phyloP scores from a whole-genome alignment of 495 filamentous ascomycete species.

The Aspergillus campestris region DNA sequence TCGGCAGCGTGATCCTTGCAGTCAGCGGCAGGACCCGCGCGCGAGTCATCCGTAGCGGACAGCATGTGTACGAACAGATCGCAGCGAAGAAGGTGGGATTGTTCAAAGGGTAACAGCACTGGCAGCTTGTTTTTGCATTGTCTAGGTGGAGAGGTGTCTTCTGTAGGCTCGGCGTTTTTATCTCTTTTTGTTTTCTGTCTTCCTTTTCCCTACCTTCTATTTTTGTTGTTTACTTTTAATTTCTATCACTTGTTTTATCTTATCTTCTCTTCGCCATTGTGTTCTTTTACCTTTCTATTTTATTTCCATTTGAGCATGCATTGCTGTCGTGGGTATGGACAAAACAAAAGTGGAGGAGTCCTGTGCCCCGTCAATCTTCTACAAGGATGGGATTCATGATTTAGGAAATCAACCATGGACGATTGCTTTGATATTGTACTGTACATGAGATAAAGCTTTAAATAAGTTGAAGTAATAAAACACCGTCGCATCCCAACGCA shows the following conservation, averaged over 20 bases:
- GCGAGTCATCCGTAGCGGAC: constrained; percentile 3
- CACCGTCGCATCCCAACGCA: not conserved
- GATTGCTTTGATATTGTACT: not conserved
- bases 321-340: no score
- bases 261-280: constrained; percentile 2
- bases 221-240: not conserved
- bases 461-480: constrained; percentile 1
- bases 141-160: no score
- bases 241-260: not conserved
- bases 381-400: no score
- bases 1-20: constrained; percentile 13
- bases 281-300: constrained; percentile 2
- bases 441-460: not conserved
- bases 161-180: not conserved
- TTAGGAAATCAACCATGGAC: no score
- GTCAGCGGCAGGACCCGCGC: constrained; percentile 16
- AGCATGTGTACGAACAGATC: constrained; percentile 1
- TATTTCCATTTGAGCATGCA: not conserved
- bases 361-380: no score
- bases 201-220: constrained; percentile 2
- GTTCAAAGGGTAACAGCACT: not conserved
- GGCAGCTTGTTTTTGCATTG: no score
- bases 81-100: constrained; percentile 13
- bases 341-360: no score
- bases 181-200: constrained; percentile 3